Percentiles rank a stretch among this genome's conserved stretches.
These are phyloP conservation scores for Sporobolomyces pararoseus DNA, from an alignment of 768 basidiomycete species.

Conservation along the genomic window DNA sequence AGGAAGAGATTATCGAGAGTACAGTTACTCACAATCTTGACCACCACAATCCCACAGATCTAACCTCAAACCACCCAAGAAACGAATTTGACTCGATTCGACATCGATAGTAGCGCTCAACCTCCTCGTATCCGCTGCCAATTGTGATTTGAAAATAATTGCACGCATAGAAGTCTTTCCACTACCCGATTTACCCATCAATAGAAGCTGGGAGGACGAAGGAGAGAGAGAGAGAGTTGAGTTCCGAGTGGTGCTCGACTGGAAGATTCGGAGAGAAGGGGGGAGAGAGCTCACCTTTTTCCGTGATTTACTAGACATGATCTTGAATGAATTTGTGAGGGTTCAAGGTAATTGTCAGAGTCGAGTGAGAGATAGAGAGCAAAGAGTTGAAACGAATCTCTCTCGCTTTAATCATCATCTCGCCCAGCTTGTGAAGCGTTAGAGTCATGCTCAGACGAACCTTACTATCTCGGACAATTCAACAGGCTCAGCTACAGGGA, in stretches of 20 bases:
- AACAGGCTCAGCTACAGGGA: too few relatives aligned
- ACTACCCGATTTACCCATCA: slow-evolving; percentile 86
- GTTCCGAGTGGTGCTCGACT: neutral
- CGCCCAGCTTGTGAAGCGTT: neutral
- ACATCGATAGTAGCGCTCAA: slow-evolving; percentile 97
- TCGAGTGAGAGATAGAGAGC: neutral
- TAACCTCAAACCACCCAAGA: slow-evolving; percentile 90
- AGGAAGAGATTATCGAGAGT: too few relatives aligned
- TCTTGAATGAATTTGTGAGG: neutral
- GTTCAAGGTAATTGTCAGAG: neutral
- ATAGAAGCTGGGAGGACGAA: slow-evolving; percentile 85
- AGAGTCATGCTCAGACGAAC: neutral
- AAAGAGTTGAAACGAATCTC: too few relatives aligned
- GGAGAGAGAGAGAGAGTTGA: neutral
- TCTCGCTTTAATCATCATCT: neutral
- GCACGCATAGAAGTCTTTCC: slow-evolving; percentile 91
- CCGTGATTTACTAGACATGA: slow-evolving; percentile 38
- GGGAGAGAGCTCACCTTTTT: slow-evolving; percentile 28
- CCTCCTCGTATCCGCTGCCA: slow-evolving; percentile 81
- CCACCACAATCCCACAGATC: slow-evolving; percentile 99
- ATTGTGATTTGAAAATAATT: slow-evolving; percentile 95
- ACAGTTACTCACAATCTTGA: too few relatives aligned
- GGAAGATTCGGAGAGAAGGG: neutral
- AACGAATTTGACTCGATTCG: slow-evolving; percentile 94
- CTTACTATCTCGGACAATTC: too few relatives aligned